Conservation (phyloP, 2,329 filamentous ascomycete genomes). For the Atkinsonella texensis region DNA sequence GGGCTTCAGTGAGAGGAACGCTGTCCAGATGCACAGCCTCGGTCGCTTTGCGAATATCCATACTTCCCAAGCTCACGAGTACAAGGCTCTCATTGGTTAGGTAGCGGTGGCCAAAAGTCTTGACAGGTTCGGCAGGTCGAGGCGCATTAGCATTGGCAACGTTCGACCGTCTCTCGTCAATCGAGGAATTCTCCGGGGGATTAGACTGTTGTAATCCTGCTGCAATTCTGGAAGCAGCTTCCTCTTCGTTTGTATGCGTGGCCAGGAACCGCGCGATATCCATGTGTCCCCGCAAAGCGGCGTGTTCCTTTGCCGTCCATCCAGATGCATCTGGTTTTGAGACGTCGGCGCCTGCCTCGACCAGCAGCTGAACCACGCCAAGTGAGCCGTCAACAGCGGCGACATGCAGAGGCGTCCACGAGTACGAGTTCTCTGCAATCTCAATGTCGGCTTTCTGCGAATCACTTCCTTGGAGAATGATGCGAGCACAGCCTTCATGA, state of each 20-base stretch:
- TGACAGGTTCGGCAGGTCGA: conserved; percentile 63
- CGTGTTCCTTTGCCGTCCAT: conserved; percentile 91
- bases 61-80: conserved; percentile 82
- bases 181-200: conserved; percentile 44
- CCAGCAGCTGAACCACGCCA: conserved; percentile 60
- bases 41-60: conserved; percentile 78
- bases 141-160: conserved; percentile 28
- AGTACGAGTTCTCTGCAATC: conserved; percentile 69
- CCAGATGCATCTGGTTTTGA: conserved; percentile 72
- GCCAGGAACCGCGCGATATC: conserved; percentile 61
- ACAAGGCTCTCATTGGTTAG: conserved; percentile 81
- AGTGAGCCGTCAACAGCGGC: conserved; percentile 82
- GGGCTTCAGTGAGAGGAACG: conserved; percentile 77
- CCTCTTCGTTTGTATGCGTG: conserved; percentile 28
- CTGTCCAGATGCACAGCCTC: conserved; percentile 77
- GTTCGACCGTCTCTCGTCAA: conserved; percentile 47
- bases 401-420: conserved; percentile 92
- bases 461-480: conserved; percentile 58
- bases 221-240: conserved; percentile 15
- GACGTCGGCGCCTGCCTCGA: conserved; percentile 66
- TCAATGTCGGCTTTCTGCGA: conserved; percentile 67
- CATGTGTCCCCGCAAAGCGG: conserved; percentile 78
- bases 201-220: conserved; percentile 9
- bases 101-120: conserved; percentile 93
- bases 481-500: conserved; percentile 65